Base-by-base conservation (phyloP, 805 yeast species). In the Gaillardinia entomophila region DNA sequence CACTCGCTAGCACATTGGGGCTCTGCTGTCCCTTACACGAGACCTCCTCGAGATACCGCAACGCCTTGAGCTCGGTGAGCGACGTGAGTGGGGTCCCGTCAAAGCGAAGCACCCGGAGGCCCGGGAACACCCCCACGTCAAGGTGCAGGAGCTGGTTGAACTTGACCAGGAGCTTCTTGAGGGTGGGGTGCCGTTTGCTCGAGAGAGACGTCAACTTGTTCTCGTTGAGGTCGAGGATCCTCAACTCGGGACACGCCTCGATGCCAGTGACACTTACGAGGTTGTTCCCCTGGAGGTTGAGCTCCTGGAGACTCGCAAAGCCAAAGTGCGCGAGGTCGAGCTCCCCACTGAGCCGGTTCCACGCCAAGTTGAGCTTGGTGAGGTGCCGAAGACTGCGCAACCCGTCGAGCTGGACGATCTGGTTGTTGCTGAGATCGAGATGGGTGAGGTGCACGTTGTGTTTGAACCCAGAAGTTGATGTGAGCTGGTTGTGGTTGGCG, bases 221-320 rank as follows among this genome's bases (percentile, higher is more conserved):
- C 11, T 64, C 68, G 34, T 66, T 66, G 24, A 60, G 49, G 24
- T 71, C 65, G 26, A 75, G 48, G 5, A 62, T 46, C 13, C 67
- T 43, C 36, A 75, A 48, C 15, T 46, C 46, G 1, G 59, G 51
- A 24, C 68, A 42, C 5, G 39, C 36, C 14, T 66, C 69, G 6
- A 73, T 32, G 4, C 70, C 69, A 1, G 14, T 13, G 2, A 75
- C 34, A 1, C 38, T 26, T 3, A 43, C 34, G 12, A 75, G 42
- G n/a, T 43, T 43, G 43, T 75, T 75, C 12, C 62, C 68, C 12
- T 68, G 59, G 27, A 74, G 28, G 16, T 62, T 56, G 34, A 75
- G 42, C 19, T 66, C 71, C 41, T 72, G 71, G 22, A 75, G 49
- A 33, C 60, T 57, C 28, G 58, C 53, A 16, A 74, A 46, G 4